Evolutionary conservation across 805 yeast species (phyloP).

Genomic region (Ogataea paradorogensis): DNA sequence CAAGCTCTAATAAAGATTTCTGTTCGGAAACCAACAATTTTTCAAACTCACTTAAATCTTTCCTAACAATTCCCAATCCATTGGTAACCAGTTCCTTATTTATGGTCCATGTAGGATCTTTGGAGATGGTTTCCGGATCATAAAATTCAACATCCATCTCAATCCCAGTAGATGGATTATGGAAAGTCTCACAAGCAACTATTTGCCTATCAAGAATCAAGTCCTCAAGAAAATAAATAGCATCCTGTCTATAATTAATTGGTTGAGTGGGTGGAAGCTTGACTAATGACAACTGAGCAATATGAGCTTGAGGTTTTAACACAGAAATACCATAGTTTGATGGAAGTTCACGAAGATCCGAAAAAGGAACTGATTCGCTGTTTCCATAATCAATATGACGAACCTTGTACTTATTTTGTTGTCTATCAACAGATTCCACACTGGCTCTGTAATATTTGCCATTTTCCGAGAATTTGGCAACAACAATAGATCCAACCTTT

Average conservation of each 20-base stretch:
- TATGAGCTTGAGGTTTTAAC: slow-evolving; percentile 53
- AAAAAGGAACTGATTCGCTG: slow-evolving; percentile 41
- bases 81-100: slow-evolving; percentile 55
- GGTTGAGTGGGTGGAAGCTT: slow-evolving; percentile 56
- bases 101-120: slow-evolving; percentile 54
- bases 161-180: slow-evolving; percentile 36
- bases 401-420: slow-evolving; percentile 44
- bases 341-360: slow-evolving; percentile 52
- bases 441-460: slow-evolving; percentile 59
- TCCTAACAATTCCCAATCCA: slow-evolving; percentile 58
- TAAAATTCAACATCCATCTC: slow-evolving; percentile 54
- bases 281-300: slow-evolving; percentile 51
- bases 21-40: slow-evolving; percentile 35
- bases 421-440: slow-evolving; percentile 45
- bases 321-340: slow-evolving; percentile 39
- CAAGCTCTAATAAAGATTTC: slow-evolving; percentile 40
- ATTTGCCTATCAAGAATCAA: slow-evolving; percentile 48
- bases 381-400: slow-evolving; percentile 64
- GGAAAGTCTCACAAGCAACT: slow-evolving; percentile 50
- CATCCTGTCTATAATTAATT: slow-evolving; percentile 52
- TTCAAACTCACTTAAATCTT: slow-evolving; percentile 36
- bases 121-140: slow-evolving; percentile 52
- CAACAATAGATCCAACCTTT: slow-evolving; percentile 53
- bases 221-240: slow-evolving; percentile 53
- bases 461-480: slow-evolving; percentile 50